Base-by-base conservation (phyloP, 306 rosid genomes). In the Vicia faba region DNA sequence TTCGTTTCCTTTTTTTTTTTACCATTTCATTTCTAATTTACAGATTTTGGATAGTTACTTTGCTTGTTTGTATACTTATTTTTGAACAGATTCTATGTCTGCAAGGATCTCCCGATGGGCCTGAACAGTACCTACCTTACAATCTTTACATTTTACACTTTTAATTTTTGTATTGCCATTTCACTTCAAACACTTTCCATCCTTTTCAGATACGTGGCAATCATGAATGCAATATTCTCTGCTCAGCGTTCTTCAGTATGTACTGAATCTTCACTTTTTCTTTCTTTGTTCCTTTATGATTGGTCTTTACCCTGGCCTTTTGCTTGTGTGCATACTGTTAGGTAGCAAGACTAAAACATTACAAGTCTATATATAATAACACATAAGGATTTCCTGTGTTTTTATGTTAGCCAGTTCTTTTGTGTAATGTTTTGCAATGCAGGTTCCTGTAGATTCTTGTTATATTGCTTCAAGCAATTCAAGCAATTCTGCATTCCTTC, bases 381-480 rank as follows among this genome's bases (percentile, higher is more conserved):
- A 49, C 26, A 39, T 29, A 9, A 65, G 53, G 43, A 19, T 66
- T 40, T 36, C 36, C 40, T 43, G 38, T 48, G 29, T 66, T 71
- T 64, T 54, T 23, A 15, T 23, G 35, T 76, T 16, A 33, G 46
- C 44, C 66, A 23, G 31, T 65, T 68, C 64, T 45, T 45, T 15
- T 33, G 18, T 60, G 33, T 70, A 53, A 26, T 70, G 70, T 74
- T 64, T 75, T 8, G 8, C 70, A 16, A 16, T 74, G 79, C 87
- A 93, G 99, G 95, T 93, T 81, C 96, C 95, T 48, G 84, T 90
- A 73, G 99, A 93, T 75, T 88, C 97, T 44, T 93, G 99, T 71
- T 88, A 80, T 72, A 82, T 93, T 57, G 99, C 92, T 46, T 71
- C 88, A 3, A 83, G 69, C 76, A 93, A 93, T 46, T 71, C 87